Evolutionary conservation across 345 rosid genomes (phyloP).

Genomic region (Brassica cretica): DNA sequence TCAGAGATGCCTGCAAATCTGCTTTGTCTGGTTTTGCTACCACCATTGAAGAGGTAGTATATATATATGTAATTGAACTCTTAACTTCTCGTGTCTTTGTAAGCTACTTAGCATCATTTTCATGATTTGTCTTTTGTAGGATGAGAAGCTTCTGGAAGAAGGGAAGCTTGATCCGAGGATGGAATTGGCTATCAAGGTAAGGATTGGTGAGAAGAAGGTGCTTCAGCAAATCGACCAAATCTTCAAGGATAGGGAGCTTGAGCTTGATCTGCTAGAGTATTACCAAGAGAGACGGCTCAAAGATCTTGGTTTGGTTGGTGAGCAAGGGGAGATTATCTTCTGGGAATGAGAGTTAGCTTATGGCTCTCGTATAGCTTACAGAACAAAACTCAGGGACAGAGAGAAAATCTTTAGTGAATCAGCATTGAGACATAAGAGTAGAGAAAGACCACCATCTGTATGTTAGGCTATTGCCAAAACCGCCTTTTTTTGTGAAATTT

Average conservation of each 20-base stretch:
- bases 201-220: slow-evolving; percentile 82
- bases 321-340: slow-evolving; percentile 93
- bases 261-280: slow-evolving; percentile 69
- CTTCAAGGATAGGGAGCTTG: slow-evolving; percentile 66
- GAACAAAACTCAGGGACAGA: slow-evolving; percentile 27
- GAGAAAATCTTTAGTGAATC: slow-evolving; percentile 9
- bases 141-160: slow-evolving; percentile 60
- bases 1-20: slow-evolving; percentile 74
- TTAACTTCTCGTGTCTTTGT: slow-evolving; percentile 12
- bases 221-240: slow-evolving; percentile 69
- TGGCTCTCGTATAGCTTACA: slow-evolving; percentile 8
- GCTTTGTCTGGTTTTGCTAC: slow-evolving; percentile 73
- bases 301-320: slow-evolving; percentile 88
- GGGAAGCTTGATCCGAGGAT: slow-evolving; percentile 49
- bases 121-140: slow-evolving; percentile 48
- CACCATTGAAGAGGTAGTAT: slow-evolving; percentile 73
- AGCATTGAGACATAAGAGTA: slow-evolving; percentile 10
- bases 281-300: slow-evolving; percentile 91
- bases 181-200: slow-evolving; percentile 63
- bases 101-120: slow-evolving; percentile 1
- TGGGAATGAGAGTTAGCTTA: slow-evolving; percentile 60
- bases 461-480: slow-evolving; percentile 36
- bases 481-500: slow-evolving; percentile 2
- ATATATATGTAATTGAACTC: slow-evolving; percentile 39
- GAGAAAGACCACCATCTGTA: slow-evolving; percentile 21